phyloP scores from a whole-genome alignment of 139 green algal species.

The Picochlorum sp. region DNA sequence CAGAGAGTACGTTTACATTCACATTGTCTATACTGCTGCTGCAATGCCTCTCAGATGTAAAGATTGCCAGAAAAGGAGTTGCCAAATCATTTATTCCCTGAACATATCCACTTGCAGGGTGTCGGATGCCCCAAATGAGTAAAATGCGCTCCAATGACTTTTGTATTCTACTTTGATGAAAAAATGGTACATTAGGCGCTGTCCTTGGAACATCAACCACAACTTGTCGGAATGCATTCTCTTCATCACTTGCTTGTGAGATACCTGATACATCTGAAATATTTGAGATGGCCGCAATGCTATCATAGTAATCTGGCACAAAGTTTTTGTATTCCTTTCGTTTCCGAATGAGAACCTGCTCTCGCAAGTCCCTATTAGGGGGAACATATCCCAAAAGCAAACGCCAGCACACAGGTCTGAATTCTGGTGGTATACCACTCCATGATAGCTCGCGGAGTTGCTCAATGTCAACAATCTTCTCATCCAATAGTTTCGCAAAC shows the following conservation, averaged over 20 bases:
- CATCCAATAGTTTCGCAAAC: slow-evolving; percentile 54
- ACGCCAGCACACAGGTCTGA: slow-evolving; percentile 80
- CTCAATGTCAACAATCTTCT: slow-evolving; percentile 68
- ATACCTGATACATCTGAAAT: too few relatives aligned
- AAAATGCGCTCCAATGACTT: slow-evolving; percentile 79
- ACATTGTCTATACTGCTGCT: slow-evolving; percentile 41
- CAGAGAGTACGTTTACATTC: slow-evolving; percentile 39
- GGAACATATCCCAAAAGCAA: slow-evolving; percentile 92
- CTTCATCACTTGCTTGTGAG: slow-evolving; percentile 5
- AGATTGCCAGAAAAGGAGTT: slow-evolving; percentile 90
- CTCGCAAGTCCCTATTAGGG: slow-evolving; percentile 45
- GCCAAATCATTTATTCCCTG: slow-evolving; percentile 98
- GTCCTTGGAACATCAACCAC: slow-evolving; percentile 87
- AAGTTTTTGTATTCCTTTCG: slow-evolving; percentile 77
- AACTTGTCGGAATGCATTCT: slow-evolving; percentile 52
- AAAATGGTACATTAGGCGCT: slow-evolving; percentile 79
- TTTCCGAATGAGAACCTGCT: slow-evolving; percentile 69
- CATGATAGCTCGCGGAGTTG: slow-evolving; percentile 80
- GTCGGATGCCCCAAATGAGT: slow-evolving; percentile 91
- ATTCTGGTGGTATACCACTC: slow-evolving; percentile 70
- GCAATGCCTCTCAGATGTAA: slow-evolving; percentile 69
- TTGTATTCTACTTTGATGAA: slow-evolving; percentile 74
- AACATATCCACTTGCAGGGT: slow-evolving; percentile 88
- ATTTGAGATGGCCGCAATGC: slow-evolving; percentile 19
- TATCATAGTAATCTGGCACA: slow-evolving; percentile 79